A percentile compares a stretch with the other conserved stretches of the same genome.
phyloP scores from a whole-genome alignment of 306 rosid species.

The Rosa rugosa region DNA sequence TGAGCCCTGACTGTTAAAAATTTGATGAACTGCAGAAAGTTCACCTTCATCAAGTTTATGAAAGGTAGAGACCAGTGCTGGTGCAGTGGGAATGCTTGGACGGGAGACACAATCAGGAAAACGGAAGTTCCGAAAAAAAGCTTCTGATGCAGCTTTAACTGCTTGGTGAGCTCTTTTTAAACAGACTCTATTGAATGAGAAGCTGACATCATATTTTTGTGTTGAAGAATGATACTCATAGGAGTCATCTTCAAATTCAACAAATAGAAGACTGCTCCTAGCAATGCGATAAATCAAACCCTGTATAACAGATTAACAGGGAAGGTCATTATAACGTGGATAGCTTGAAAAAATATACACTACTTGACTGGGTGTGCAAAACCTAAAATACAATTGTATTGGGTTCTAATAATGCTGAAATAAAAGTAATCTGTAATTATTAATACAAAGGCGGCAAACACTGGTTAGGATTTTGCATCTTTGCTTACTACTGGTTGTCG shows the following conservation, averaged over 20 bases:
- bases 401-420: no score
- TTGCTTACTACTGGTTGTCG: no score
- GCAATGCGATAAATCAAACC: constrained; percentile 21
- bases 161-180: constrained; percentile 43
- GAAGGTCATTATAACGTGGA: not conserved
- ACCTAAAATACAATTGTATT: no score
- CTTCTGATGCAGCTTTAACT: constrained; percentile 17
- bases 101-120: constrained; percentile 17
- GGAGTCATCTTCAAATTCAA: constrained; percentile 30
- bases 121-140: constrained; percentile 22
- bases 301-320: constrained; percentile 2
- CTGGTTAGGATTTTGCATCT: no score
- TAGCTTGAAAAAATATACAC: no score
- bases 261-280: constrained; percentile 7
- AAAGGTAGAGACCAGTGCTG: not conserved
- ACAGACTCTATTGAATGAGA: constrained; percentile 38
- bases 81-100: not conserved
- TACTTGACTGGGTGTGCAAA: no score
- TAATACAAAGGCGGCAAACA: no score
- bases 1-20: not conserved
- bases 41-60: not conserved
- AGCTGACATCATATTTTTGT: constrained; percentile 31
- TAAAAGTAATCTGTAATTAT: no score
- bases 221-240: not conserved
- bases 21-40: constrained; percentile 3